These are phyloP conservation scores for Chlorella sp. DNA, from an alignment of 139 green algal species.

Conservation along the genomic window DNA sequence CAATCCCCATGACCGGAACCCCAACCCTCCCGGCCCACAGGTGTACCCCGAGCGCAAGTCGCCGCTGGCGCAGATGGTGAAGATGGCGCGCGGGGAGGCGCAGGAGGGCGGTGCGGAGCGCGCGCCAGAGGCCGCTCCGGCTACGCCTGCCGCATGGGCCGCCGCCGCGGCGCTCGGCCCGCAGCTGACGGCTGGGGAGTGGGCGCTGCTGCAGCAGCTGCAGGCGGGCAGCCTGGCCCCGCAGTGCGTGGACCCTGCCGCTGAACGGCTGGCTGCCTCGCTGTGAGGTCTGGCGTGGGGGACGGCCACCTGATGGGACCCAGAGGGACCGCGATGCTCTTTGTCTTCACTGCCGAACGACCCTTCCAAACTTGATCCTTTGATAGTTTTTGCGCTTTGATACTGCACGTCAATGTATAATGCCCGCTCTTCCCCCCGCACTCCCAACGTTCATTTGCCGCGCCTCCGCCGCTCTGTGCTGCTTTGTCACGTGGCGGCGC, in stretches of 20 bases:
- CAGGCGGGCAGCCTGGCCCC: background rate
- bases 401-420: background rate
- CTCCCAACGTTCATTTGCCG: background rate
- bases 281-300: background rate
- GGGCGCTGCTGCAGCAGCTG: background rate
- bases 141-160: background rate
- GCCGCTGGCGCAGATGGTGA: background rate
- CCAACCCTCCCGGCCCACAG: too few relatives aligned
- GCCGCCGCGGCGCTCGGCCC: background rate
- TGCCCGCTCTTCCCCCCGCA: background rate
- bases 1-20: too few relatives aligned
- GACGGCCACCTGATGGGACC: background rate
- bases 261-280: background rate
- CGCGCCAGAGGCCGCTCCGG: background rate
- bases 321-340: background rate
- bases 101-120: background rate
- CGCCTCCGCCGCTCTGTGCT: too few relatives aligned
- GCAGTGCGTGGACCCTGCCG: slow-evolving; percentile 5
- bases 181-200: background rate
- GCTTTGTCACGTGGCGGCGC: too few relatives aligned
- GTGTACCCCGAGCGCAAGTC: background rate
- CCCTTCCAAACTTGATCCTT: background rate
- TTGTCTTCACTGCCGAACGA: too few relatives aligned
- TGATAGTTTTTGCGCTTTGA: background rate
- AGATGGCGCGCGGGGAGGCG: background rate